Evolutionary conservation across 495 filamentous ascomycete species (phyloP).

Genomic region (Hypoxylon perforatum): DNA sequence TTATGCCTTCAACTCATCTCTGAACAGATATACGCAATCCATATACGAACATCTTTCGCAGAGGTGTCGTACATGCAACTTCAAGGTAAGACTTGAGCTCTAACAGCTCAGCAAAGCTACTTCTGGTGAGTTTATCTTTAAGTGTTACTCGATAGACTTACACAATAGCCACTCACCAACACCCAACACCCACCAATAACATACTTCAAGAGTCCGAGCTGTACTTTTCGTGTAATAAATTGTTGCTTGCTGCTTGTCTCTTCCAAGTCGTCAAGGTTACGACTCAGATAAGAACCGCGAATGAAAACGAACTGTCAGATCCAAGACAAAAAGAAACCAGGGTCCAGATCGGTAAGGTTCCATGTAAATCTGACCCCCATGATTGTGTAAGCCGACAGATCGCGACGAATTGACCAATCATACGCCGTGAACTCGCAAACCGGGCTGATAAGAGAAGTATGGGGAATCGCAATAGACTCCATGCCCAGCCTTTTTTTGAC

Average conservation of each 20-base stretch:
- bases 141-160: background rate
- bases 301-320: constrained; percentile 39
- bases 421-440: background rate
- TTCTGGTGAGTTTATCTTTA: background rate
- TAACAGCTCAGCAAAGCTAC: too few species aligned
- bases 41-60: background rate
- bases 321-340: constrained; percentile 34
- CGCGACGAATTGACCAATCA: constrained; percentile 33
- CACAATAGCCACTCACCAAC: background rate
- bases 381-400: constrained; percentile 41
- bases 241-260: too few species aligned
- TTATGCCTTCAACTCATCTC: too few species aligned
- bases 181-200: background rate
- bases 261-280: too few species aligned
- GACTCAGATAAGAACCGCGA: constrained; percentile 27
- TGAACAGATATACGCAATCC: background rate
- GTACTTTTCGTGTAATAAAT: too few species aligned
- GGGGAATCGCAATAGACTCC: background rate
- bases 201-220: background rate
- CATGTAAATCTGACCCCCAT: constrained; percentile 39
- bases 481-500: constrained; percentile 4
- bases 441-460: constrained; percentile 27
- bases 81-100: too few species aligned
- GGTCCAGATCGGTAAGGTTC: constrained; percentile 14
- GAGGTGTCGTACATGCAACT: too few species aligned